Conservation (phyloP, 2,329 filamentous ascomycete genomes). For the Trichophyton schoenleinii region DNA sequence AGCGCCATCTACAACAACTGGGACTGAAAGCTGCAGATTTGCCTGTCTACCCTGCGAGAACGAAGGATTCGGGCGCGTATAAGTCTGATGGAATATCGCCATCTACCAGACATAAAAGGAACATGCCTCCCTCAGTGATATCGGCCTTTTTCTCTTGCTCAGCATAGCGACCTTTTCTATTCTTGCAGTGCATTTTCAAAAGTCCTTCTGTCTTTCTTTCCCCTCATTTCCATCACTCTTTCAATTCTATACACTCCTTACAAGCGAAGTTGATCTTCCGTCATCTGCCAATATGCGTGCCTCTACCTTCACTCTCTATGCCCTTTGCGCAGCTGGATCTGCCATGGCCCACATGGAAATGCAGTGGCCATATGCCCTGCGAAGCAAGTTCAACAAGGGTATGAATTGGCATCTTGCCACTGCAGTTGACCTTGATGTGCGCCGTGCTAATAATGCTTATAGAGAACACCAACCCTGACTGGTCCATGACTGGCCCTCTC, state of each 20-base stretch:
- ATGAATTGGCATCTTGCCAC: neutral
- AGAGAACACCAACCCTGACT: slow-evolving; percentile 5
- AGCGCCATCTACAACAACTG: neutral
- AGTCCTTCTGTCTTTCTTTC: neutral
- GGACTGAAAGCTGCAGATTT: neutral
- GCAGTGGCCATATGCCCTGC: slow-evolving; percentile 43
- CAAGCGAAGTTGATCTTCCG: neutral
- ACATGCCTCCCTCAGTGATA: neutral
- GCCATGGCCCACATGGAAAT: slow-evolving; percentile 42
- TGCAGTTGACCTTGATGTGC: neutral
- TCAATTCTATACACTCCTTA: slow-evolving; percentile 4
- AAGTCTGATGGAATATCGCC: neutral
- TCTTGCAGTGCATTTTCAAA: neutral
- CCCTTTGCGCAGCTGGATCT: slow-evolving; percentile 10
- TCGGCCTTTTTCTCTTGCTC: neutral
- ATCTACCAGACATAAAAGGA: neutral
- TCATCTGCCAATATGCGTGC: slow-evolving; percentile 6
- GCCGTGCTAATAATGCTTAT: neutral
- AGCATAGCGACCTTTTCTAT: neutral
- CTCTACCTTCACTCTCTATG: slow-evolving; percentile 6
- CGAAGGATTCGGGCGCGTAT: neutral
- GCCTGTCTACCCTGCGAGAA: neutral
- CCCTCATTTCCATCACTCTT: neutral
- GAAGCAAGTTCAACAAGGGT: slow-evolving; percentile 37
- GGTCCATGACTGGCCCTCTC: slow-evolving; percentile 4